These are phyloP conservation scores for Trichosphaerium sp. DNA, from an alignment of 78 protist species.

Conservation along the genomic window DNA sequence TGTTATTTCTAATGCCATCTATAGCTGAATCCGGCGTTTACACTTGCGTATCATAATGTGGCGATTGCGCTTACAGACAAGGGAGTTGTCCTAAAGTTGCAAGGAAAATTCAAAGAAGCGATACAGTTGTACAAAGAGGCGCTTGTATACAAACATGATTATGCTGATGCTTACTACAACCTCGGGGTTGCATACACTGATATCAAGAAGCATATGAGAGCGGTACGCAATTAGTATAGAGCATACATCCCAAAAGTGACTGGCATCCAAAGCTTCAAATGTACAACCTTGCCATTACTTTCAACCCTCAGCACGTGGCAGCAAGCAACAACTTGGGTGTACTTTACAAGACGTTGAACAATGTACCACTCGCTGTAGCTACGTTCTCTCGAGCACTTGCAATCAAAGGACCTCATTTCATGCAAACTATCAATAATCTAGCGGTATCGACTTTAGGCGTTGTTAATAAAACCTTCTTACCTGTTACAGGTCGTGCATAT, in stretches of 20 bases:
- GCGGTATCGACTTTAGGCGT: too few relatives aligned
- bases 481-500: too few relatives aligned
- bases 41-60: constrained; percentile 12
- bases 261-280: not conserved
- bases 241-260: too few relatives aligned
- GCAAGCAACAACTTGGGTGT: constrained; percentile 66
- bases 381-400: constrained; percentile 26
- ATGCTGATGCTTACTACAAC: constrained; percentile 54
- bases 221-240: too few relatives aligned
- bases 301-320: constrained; percentile 36
- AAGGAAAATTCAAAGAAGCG: constrained; percentile 18
- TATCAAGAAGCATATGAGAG: constrained; percentile 4
- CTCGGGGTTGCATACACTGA: constrained; percentile 40
- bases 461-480: too few relatives aligned
- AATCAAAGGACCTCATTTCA: constrained; percentile 6
- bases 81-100: constrained; percentile 26
- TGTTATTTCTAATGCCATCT: too few relatives aligned
- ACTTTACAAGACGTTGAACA: constrained; percentile 10
- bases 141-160: constrained; percentile 23
- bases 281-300: constrained; percentile 51
- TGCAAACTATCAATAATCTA: constrained; percentile 35
- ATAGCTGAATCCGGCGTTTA: constrained; percentile 23
- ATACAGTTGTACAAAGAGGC: constrained; percentile 27
- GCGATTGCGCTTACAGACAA: constrained; percentile 44
- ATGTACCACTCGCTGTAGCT: constrained; percentile 37